Conservation (phyloP, 768 basidiomycete genomes). For the Hebeloma cylindrosporum region DNA sequence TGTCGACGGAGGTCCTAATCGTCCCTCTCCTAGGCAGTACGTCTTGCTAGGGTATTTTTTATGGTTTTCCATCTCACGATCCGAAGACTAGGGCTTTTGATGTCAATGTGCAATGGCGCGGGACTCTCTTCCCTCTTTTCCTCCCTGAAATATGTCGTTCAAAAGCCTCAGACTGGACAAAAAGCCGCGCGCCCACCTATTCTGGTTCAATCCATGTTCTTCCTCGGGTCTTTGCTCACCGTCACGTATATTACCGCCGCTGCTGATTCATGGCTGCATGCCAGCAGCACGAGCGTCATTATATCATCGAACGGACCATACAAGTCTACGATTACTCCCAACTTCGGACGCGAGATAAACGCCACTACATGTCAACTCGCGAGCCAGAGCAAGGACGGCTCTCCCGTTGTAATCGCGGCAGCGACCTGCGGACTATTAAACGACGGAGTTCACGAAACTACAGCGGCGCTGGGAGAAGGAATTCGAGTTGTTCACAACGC, state of each 20-base stretch:
- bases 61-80: neutral
- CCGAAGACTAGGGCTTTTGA: neutral
- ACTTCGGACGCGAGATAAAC: constrained; percentile 4
- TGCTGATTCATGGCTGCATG: constrained; percentile 7
- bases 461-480: neutral
- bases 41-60: neutral
- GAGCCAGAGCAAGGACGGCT: neutral
- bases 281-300: neutral
- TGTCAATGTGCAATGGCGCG: constrained; percentile 1
- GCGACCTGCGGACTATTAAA: constrained; percentile 3
- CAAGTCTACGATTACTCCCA: neutral
- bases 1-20: neutral
- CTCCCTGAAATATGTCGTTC: constrained; percentile 1
- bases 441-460: neutral
- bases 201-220: constrained; percentile 2
- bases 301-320: constrained; percentile 1
- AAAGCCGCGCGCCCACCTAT: neutral
- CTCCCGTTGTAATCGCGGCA: too few relatives aligned
- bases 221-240: constrained; percentile 1
- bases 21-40: constrained; percentile 1
- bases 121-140: neutral
- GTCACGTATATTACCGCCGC: constrained; percentile 4
- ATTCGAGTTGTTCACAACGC: constrained; percentile 1
- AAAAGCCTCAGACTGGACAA: neutral
- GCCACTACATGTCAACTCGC: neutral